phyloP scores from a whole-genome alignment of 768 basidiomycete species.

The Sporobolomyces roseus region DNA sequence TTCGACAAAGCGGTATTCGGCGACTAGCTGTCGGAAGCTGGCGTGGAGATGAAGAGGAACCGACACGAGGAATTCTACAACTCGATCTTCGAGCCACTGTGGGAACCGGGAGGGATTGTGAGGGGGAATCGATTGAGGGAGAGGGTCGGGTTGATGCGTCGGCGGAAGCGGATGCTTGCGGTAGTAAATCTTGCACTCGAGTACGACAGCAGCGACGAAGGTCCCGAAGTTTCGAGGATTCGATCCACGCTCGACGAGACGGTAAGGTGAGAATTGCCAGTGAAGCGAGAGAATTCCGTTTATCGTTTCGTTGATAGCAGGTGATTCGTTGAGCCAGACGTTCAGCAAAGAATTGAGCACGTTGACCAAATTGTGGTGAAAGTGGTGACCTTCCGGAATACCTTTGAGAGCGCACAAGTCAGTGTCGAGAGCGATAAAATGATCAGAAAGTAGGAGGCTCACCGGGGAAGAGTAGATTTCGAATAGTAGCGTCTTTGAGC shows the following conservation, averaged over 20 bases:
- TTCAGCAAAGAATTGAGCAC: background rate
- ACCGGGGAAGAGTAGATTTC: background rate
- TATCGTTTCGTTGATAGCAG: background rate
- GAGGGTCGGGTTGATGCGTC: too few relatives aligned
- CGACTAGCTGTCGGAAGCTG: background rate
- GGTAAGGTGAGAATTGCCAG: background rate
- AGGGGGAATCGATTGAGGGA: too few relatives aligned
- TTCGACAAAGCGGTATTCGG: background rate
- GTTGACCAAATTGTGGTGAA: background rate
- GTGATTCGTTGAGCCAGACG: background rate
- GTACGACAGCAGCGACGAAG: background rate
- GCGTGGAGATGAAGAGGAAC: too few relatives aligned
- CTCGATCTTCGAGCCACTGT: too few relatives aligned
- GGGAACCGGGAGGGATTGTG: too few relatives aligned
- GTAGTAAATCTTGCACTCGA: background rate
- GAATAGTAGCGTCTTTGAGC: background rate
- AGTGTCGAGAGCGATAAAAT: background rate
- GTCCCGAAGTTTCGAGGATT: background rate
- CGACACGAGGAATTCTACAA: too few relatives aligned
- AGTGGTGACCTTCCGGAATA: background rate
- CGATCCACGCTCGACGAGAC: background rate
- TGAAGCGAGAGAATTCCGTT: background rate
- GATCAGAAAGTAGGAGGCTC: background rate
- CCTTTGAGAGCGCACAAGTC: background rate
- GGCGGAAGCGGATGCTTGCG: background rate